Conservation (phyloP, 495 filamentous ascomycete genomes). For the Daldinia grandis region DNA sequence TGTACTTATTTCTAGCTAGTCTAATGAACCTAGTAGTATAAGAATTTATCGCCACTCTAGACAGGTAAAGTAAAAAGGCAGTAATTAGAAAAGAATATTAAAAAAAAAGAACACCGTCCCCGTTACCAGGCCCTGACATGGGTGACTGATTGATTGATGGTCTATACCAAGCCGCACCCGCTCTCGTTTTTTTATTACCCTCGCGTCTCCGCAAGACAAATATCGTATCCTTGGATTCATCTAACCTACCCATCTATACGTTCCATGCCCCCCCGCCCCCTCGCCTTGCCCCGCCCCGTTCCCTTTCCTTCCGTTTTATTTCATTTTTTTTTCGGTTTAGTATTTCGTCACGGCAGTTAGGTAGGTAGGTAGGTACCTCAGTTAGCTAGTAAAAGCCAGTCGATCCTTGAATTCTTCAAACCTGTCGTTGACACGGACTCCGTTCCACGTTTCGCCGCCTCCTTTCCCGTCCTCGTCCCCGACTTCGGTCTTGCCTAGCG, state of each 20-base stretch:
- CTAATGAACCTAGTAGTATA: background rate
- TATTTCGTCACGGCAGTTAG: background rate
- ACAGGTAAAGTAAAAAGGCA: background rate
- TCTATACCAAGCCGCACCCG: slow-evolving; percentile 9
- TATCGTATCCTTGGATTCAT: background rate
- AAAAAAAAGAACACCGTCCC: background rate
- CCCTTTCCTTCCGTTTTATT: background rate
- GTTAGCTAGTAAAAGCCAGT: slow-evolving; percentile 32
- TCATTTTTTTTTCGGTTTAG: background rate
- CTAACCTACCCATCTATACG: background rate
- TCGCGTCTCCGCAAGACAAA: background rate
- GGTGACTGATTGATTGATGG: background rate
- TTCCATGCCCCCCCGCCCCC: background rate
- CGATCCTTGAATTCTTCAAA: slow-evolving; percentile 59
- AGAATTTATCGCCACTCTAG: slow-evolving; percentile 5
- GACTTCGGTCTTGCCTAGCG: slow-evolving; percentile 57
- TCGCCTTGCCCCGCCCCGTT: too few relatives aligned
- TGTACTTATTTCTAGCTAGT: slow-evolving; percentile 1
- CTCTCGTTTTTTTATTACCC: background rate
- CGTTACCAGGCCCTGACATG: background rate
- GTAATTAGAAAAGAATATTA: background rate
- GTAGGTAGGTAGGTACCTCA: too few relatives aligned
- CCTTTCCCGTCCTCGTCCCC: slow-evolving; percentile 38
- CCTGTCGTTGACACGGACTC: slow-evolving; percentile 61
- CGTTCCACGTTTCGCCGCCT: slow-evolving; percentile 79